Percentiles rank a stretch among this genome's conserved stretches.
Evolutionary conservation across 176 grass and related monocot species (phyloP).

Genomic region (Carex myosuroides): DNA sequence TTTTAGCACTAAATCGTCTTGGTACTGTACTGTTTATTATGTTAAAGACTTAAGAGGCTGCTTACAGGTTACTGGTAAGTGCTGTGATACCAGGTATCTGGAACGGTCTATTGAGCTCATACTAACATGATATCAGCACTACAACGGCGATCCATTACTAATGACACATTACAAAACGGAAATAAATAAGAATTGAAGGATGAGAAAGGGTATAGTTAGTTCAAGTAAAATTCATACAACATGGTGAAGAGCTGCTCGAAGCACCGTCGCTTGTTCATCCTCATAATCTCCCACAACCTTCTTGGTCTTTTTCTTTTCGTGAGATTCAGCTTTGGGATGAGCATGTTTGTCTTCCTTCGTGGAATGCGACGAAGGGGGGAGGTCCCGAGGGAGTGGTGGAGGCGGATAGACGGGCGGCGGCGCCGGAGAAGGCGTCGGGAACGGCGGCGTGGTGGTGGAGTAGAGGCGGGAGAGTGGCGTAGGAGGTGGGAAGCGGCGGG

Average conservation of each 20-base stretch:
- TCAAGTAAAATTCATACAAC: slow-evolving; percentile 36
- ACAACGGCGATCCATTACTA: neutral
- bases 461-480: slow-evolving; percentile 18
- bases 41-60: neutral
- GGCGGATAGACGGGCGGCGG: slow-evolving; percentile 14
- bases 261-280: slow-evolving; percentile 69
- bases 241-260: slow-evolving; percentile 77
- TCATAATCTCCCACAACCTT: slow-evolving; percentile 39
- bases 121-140: neutral
- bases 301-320: neutral
- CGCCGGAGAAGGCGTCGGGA: slow-evolving; percentile 22
- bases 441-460: slow-evolving; percentile 24
- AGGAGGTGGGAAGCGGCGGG: neutral
- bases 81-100: neutral
- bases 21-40: neutral
- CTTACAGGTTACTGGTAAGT: neutral
- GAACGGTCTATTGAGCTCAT: neutral
- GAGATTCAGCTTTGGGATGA: neutral
- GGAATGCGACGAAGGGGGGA: slow-evolving; percentile 11
- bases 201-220: neutral
- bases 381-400: slow-evolving; percentile 15
- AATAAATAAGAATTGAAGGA: neutral
- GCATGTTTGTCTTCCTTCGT: neutral
- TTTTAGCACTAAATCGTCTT: neutral
- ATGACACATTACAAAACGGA: neutral